Percentiles rank a stretch among this genome's conserved stretches.
Conservation (phyloP, 768 basidiomycete genomes). For the Dacryopinax spathularia region DNA sequence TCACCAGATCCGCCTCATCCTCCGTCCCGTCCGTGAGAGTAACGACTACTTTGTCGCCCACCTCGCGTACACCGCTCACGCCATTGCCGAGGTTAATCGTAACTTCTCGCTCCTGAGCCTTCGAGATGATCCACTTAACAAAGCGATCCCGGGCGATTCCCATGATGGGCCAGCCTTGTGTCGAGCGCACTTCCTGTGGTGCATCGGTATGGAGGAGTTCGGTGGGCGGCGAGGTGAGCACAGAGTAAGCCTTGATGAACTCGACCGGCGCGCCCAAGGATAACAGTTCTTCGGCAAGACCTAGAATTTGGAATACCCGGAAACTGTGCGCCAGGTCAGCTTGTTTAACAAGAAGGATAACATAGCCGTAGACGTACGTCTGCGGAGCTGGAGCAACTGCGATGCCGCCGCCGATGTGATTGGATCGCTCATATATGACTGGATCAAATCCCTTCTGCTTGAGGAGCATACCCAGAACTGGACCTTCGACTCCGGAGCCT, state of each 20-base stretch:
- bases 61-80: conserved; percentile 3
- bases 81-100: neutral
- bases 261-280: neutral
- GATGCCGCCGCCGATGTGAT: neutral
- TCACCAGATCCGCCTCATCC: conserved; percentile 28
- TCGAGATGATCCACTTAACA: neutral
- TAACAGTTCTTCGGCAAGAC: neutral
- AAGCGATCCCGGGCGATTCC: neutral
- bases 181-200: neutral
- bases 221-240: neutral
- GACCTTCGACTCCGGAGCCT: conserved; percentile 30
- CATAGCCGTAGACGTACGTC: neutral
- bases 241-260: neutral
- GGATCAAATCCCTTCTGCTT: conserved; percentile 28
- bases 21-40: conserved; percentile 25
- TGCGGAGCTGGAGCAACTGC: neutral
- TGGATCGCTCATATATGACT: conserved; percentile 24
- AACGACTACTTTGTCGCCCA: conserved; percentile 21
- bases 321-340: neutral
- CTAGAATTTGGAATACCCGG: neutral
- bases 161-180: neutral
- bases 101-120: neutral
- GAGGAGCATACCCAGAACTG: conserved; percentile 28
- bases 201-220: neutral
- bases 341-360: neutral